Evolutionary conservation across 2,329 filamentous ascomycete genomes (phyloP).

Genomic region (Colletotrichum sansevieriae): DNA sequence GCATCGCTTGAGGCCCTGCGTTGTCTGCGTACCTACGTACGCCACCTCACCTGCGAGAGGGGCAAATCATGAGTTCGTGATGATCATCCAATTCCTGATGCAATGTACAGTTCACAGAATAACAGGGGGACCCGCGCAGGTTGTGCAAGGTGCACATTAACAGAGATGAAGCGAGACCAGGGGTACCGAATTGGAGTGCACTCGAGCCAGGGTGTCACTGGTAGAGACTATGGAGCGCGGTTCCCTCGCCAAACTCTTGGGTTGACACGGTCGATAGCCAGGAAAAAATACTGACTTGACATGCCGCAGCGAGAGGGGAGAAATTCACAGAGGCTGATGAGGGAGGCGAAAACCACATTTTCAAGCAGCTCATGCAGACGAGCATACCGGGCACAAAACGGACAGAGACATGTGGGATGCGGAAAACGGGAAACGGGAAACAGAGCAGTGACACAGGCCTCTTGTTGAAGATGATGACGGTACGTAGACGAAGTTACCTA

Average conservation of each 20-base stretch:
- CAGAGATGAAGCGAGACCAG: not conserved
- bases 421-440: not conserved
- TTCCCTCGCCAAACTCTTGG: conserved; percentile 28
- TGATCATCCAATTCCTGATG: conserved; percentile 19
- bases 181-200: conserved; percentile 5
- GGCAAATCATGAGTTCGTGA: conserved; percentile 10
- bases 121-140: conserved; percentile 7
- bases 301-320: not conserved
- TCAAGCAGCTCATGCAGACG: conserved; percentile 23
- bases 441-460: conserved; percentile 11
- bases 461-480: conserved; percentile 30
- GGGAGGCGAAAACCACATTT: conserved; percentile 4
- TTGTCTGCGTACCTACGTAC: not conserved
- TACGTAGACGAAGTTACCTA: conserved; percentile 29
- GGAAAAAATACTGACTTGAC: not conserved
- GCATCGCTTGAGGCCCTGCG: not conserved
- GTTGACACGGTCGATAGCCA: conserved; percentile 29
- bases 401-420: not conserved
- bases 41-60: conserved; percentile 10
- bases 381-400: conserved; percentile 1
- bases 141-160: not conserved
- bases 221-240: conserved; percentile 22
- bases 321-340: too few species aligned
- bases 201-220: conserved; percentile 8
- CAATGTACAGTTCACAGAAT: conserved; percentile 18